Conservation (phyloP, 2,329 filamentous ascomycete genomes). For the Apiospora hydei region DNA sequence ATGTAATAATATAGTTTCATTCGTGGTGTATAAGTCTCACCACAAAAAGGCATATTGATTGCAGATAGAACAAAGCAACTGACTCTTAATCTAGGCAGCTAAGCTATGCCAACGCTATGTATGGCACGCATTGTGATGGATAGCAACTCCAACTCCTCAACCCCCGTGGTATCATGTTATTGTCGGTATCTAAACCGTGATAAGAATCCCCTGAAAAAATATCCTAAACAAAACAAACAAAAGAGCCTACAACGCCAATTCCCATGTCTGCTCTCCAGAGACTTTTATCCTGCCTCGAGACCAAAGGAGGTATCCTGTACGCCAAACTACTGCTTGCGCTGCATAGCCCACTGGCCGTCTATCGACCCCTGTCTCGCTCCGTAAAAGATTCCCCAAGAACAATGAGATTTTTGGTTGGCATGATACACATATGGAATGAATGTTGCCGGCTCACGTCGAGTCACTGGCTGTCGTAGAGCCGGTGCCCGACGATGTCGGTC, state of each 20-base stretch:
- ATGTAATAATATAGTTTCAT: not conserved
- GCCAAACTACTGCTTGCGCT: slow-evolving; percentile 19
- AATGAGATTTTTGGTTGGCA: not conserved
- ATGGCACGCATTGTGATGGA: not conserved
- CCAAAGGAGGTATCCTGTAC: slow-evolving; percentile 21
- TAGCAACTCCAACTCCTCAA: slow-evolving; percentile 10
- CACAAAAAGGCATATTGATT: slow-evolving; percentile 15
- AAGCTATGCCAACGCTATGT: not conserved
- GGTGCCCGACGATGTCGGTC: slow-evolving; percentile 34
- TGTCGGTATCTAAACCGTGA: not conserved
- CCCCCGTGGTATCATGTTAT: slow-evolving; percentile 18
- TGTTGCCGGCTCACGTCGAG: slow-evolving; percentile 24
- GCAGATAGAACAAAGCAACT: slow-evolving; percentile 21
- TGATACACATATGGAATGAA: not conserved
- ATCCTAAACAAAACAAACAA: slow-evolving; percentile 17
- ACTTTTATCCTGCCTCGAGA: slow-evolving; percentile 22
- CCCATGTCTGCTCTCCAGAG: slow-evolving; percentile 27
- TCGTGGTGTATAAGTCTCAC: not conserved
- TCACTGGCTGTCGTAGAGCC: slow-evolving; percentile 30
- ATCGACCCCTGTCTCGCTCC: not conserved
- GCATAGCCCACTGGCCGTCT: slow-evolving; percentile 16
- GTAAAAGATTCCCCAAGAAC: not conserved
- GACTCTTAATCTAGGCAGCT: not conserved
- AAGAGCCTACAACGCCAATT: slow-evolving; percentile 30
- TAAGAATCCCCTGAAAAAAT: slow-evolving; percentile 9